Percentiles rank a stretch among this genome's conserved stretches.
Evolutionary conservation across 2,329 filamentous ascomycete genomes (phyloP).

Genomic region (Scedosporium boydii): DNA sequence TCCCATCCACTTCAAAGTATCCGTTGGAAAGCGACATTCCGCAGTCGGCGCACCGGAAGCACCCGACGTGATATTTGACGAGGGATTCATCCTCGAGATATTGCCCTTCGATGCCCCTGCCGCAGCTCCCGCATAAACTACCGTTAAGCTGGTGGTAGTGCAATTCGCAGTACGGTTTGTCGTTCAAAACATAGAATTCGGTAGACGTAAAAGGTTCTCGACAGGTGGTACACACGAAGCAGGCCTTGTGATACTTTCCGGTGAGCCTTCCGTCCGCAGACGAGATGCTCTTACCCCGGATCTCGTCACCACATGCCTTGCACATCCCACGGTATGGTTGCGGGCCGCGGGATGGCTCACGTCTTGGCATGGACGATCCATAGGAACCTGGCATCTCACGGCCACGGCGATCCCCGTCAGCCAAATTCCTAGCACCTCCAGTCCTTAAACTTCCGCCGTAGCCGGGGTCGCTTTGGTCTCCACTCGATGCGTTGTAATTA

Average conservation of each 20-base stretch:
- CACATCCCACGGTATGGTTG: conserved; percentile 59
- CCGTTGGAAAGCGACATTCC: conserved; percentile 65
- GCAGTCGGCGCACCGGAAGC: conserved; percentile 79
- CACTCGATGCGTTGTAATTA: not conserved
- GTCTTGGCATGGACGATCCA: conserved; percentile 25
- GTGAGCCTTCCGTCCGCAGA: conserved; percentile 87
- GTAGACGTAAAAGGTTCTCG: conserved; percentile 70
- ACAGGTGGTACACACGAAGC: conserved; percentile 87
- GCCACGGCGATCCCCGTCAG: not conserved
- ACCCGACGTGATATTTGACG: conserved; percentile 77
- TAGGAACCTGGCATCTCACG: not conserved
- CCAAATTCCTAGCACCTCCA: not conserved
- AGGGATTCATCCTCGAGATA: conserved; percentile 75
- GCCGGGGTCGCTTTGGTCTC: not conserved
- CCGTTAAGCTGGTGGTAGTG: conserved; percentile 91
- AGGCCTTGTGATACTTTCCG: conserved; percentile 89
- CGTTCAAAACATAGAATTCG: conserved; percentile 84
- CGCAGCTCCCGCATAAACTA: conserved; percentile 72
- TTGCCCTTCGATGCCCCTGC: conserved; percentile 81
- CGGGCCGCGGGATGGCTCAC: conserved; percentile 15
- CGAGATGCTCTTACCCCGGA: conserved; percentile 86
- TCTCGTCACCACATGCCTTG: conserved; percentile 68
- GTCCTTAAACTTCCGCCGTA: not conserved
- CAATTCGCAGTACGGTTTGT: conserved; percentile 80
- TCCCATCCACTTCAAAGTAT: conserved; percentile 81